phyloP scores from a whole-genome alignment of 352 stramenopile species.

The Aphanomyces astaci region DNA sequence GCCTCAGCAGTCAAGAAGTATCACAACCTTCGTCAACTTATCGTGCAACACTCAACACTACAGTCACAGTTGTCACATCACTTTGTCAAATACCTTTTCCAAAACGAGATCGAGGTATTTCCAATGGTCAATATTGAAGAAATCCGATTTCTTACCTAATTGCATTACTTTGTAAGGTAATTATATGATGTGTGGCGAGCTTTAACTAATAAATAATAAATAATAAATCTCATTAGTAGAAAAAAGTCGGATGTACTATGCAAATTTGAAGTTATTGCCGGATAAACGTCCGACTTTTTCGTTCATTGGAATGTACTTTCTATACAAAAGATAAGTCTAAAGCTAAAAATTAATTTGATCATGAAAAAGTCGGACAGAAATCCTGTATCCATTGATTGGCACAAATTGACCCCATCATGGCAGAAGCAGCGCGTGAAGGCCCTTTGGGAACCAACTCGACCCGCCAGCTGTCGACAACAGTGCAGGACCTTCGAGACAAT shows the following conservation, averaged over 20 bases:
- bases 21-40: no score
- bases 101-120: no score
- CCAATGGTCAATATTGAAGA: no score
- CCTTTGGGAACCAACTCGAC: neutral
- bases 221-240: neutral
- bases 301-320: neutral
- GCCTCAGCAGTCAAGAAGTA: no score
- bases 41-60: no score
- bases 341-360: neutral
- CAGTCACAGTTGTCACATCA: no score
- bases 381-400: neutral
- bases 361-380: neutral
- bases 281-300: slow-evolving; percentile 9
- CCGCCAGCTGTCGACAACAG: slow-evolving; percentile 23
- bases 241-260: neutral
- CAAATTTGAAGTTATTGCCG: slow-evolving; percentile 35
- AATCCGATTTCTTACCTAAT: no score
- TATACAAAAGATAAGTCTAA: neutral
- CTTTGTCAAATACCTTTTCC: no score
- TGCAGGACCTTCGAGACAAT: neutral
- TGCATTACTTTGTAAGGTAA: no score
- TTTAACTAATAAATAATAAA: no score
- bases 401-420: neutral
- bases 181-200: no score
- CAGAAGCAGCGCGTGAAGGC: neutral